Evolutionary conservation across 108 stramenopile species (phyloP), one percentile per base, ranked within the genome.

Genomic region (Nitzschia putrida): DNA sequence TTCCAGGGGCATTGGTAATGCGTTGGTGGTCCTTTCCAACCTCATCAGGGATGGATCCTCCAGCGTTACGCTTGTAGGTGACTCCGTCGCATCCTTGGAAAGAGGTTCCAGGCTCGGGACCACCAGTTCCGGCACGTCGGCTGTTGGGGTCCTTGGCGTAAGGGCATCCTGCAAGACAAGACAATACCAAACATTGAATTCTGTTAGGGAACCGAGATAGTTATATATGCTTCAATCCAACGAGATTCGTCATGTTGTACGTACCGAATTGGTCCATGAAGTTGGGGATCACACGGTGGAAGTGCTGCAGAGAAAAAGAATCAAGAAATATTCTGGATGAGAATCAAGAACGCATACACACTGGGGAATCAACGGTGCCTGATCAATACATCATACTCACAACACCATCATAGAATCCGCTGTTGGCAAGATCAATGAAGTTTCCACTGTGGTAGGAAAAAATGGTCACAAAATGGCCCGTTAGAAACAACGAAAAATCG

Each of bases 391-490:
- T 57, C 7, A 16, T 26, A 54, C 66, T 63, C 44, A 63, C 61
- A 50, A 88, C 61, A 37, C 83, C 83, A 69, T 88, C 81, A 56
- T 88, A 88, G 67, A 83, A 88, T 61, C 87, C 87, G 42, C 61
- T 66, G 56, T 83, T 84, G 60, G 81, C 81, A 52, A 88, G 71
- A 57, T 85, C 83, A 39, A 85, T 83, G 60, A 88, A 88, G 68
- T 85, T 88, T 53, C 77, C 81, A 40, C 64, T 52, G 55, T 7
- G 25, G 23, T 2, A 21, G 14, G 12, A 34, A 51, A 64, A 10
- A n/a, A 26, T 22, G 59, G 18, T 16, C 47, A 49, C 47, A 49
- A 64, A 67, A 38, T 37, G 51, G 34, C 3, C n/a, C 20, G 53
- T 64, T 34, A 21, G 34, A 26, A 9, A 47, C 10, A 29, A 29